Evolutionary conservation across 805 yeast species (phyloP), one percentile per base, ranked within the genome.

Genomic region (Saccharomyces mikatae): DNA sequence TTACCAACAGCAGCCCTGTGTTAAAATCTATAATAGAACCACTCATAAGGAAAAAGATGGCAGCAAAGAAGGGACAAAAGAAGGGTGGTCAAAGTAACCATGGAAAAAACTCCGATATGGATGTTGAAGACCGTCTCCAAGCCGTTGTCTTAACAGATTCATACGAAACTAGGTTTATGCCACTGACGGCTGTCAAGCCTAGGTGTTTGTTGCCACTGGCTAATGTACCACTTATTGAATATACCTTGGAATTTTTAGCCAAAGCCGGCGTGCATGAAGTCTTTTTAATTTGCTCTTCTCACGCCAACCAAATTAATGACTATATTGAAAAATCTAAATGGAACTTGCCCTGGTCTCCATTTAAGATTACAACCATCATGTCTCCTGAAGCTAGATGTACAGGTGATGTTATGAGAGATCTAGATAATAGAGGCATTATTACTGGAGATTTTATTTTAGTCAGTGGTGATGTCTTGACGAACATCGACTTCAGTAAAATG

Each of bases 391-490:
- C 94, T 10, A 75, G 91, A 69, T 87, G 96, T 28, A 96, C 92
- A 10, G 99, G 99, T 60, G 99, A 94, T 72, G 95, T 96, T 22
- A 88, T 94, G 96, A 80, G 99, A 69, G 98, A 92, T 66, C 74
- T 94, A 55, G 99, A 94, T 69, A 84, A 88, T 57, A 78, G 96
- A 62, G 97, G 97, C 5, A 74, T 92, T 54, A 88, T 94, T 51
- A 82, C 87, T 1, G 91, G 95, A 13, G 99, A 94, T 70, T 94
- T 94, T 64, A 74, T 94, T 54, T 76, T 94, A 41, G 87, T 94
- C 31, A 83, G 95, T 8, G 99, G 99, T 57, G 99, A 94, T 69
- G 95, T 92, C 21, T 89, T 94, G n/a, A 86, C 96, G 46, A 94
- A 94, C 64, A 79, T 94, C 55, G 94, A 90, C 63, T 82, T 92